Evolutionary conservation across 2,329 filamentous ascomycete species (phyloP), one percentile per base, ranked within the genome.

Genomic region (Geoglossum cookeanum): DNA sequence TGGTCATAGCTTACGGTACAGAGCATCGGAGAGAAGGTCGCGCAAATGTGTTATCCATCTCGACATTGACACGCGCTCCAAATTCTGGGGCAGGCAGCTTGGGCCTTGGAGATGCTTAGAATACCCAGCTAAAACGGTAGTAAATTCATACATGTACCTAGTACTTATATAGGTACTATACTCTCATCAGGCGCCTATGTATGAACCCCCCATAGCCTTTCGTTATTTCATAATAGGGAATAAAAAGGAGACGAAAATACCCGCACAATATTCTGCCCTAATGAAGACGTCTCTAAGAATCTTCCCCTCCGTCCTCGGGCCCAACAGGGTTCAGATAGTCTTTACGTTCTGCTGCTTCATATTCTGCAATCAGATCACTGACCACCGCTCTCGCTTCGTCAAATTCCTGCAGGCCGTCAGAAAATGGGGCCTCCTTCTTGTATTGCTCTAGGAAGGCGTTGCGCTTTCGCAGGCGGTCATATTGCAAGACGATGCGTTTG

Each of bases 381-480:
- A 97, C 91, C 4, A 97, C 91, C 66, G 92, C 85, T 62, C 87
- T 81, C 37, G 92, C 87, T 70, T 96, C 90, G 68, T 98, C 94
- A 65, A 98, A 98, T 70, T 98, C 91, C 63, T 86, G 80, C 47
- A 98, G 74, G 48, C 90, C 92, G 62, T 97, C 91, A 0, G 87
- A 78, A 70, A 98, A 98, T 0, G 90, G 88, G 0, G 88, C 84
- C 59, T 94, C 94, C 69, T 92, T 92, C 73, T 95, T 97, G 73
- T 98, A 98, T 52, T 82, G 83, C 64, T 98, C 92, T 65, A 98
- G 78, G 70, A 97, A 98, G 55, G 92, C 92, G 68, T 97, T 97
- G 55, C 91, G 85, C 72, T 97, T 97, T 59, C 92, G 80, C 75
- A 98, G 85, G 30, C 86, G 84, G 65, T 95, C 90, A 71, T 97